These are phyloP conservation scores for Samsoniella hepiali DNA, from an alignment of 2,329 filamentous ascomycete species.

Conservation along the genomic window DNA sequence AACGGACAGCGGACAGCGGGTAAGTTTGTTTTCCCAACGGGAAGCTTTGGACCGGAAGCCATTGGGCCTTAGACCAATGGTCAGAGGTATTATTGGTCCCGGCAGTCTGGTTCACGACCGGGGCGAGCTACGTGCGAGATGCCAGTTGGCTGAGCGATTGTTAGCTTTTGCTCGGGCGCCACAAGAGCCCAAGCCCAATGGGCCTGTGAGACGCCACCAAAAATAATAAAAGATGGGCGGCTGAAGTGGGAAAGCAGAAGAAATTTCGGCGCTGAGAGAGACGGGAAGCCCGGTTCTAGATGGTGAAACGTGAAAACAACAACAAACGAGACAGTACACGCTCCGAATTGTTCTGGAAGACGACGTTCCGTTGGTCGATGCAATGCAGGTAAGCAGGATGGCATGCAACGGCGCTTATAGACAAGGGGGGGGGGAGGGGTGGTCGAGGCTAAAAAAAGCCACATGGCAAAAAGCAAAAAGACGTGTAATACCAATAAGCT, in stretches of 20 bases:
- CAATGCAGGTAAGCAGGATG: neutral
- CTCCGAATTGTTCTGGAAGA: slow-evolving; percentile 10
- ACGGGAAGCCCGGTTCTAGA: neutral
- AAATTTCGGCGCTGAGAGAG: neutral
- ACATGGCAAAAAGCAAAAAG: neutral
- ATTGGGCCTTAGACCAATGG: slow-evolving; percentile 8
- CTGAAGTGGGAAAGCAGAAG: neutral
- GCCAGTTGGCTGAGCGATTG: slow-evolving; percentile 5
- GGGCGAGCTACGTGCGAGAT: slow-evolving; percentile 9
- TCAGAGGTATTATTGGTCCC: slow-evolving; percentile 4
- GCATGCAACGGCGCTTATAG: slow-evolving; percentile 9
- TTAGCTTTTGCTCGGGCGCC: neutral
- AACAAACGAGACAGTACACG: neutral
- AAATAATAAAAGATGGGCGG: neutral
- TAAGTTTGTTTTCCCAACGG: neutral
- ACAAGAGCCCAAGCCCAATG: slow-evolving; percentile 7
- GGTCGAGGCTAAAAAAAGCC: neutral
- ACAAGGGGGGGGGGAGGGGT: neutral
- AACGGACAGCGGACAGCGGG: neutral
- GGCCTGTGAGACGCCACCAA: slow-evolving; percentile 10
- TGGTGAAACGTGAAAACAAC: neutral
- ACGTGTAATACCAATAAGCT: neutral
- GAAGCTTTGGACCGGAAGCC: neutral
- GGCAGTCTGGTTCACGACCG: slow-evolving; percentile 9
- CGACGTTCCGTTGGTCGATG: neutral